phyloP scores from a whole-genome alignment of 768 basidiomycete species.

The Mycena kentingensis region DNA sequence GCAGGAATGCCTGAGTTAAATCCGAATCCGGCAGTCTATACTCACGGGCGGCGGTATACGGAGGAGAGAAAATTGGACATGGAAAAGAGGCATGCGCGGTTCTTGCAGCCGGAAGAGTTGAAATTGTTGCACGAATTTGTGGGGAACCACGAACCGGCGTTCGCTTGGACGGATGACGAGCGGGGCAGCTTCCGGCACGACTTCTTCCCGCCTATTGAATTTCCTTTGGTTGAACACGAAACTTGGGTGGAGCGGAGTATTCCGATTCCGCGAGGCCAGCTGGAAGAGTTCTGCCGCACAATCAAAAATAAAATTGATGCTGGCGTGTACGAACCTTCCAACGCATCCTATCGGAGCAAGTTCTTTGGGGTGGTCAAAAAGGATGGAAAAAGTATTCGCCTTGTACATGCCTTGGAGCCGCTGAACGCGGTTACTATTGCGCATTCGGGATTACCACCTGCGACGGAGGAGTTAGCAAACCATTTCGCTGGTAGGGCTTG shows the following conservation, averaged over 20 bases:
- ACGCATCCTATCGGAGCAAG: slow-evolving; percentile 27
- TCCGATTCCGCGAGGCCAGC: slow-evolving; percentile 19
- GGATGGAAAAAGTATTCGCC: no score
- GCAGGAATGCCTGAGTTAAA: slow-evolving; percentile 12
- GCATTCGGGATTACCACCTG: no score
- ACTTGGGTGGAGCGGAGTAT: slow-evolving; percentile 25
- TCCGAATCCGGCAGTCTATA: slow-evolving; percentile 19
- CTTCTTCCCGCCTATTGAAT: no score
- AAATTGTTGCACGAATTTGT: slow-evolving; percentile 26
- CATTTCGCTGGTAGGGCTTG: no score
- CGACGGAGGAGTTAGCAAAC: no score
- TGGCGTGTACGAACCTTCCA: slow-evolving; percentile 10
- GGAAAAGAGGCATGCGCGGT: slow-evolving; percentile 20
- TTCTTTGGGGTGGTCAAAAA: slow-evolving; percentile 35
- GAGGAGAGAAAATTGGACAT: slow-evolving; percentile 20
- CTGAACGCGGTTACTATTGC: no score
- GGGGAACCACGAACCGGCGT: slow-evolving; percentile 25
- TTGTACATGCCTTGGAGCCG: slow-evolving; percentile 23
- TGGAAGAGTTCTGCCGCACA: slow-evolving; percentile 12
- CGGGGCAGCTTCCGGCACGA: neutral
- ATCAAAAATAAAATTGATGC: slow-evolving; percentile 19
- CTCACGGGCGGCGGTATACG: slow-evolving; percentile 16
- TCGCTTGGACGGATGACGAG: slow-evolving; percentile 1
- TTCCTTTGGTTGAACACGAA: slow-evolving; percentile 26
- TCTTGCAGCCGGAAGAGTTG: slow-evolving; percentile 29